Conservation (phyloP, 2,329 filamentous ascomycete species). For the Raffaelea arxii region DNA sequence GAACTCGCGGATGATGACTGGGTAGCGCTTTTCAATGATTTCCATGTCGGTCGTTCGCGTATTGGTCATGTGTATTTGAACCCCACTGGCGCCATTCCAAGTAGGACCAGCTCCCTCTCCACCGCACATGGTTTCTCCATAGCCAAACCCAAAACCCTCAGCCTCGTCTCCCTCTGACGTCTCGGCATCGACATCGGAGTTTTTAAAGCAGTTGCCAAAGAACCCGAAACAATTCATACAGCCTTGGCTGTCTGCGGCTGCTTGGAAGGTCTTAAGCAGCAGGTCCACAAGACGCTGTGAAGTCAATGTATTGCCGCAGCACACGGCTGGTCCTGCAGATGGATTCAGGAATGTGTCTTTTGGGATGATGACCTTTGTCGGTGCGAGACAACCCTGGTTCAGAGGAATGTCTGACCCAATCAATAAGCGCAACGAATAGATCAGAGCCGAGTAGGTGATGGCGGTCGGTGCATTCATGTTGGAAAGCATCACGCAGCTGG, state of each 20-base stretch:
- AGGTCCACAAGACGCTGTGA: constrained; percentile 22
- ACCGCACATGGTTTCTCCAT: constrained; percentile 21
- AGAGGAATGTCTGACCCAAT: constrained; percentile 25
- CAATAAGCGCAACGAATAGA: constrained; percentile 26
- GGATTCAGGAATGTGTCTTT: constrained; percentile 44
- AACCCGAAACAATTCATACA: constrained; percentile 16
- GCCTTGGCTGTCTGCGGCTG: constrained; percentile 16
- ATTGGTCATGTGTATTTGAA: constrained; percentile 18
- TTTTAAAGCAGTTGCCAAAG: too few species aligned
- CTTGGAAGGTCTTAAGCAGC: constrained; percentile 20
- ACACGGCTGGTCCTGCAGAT: constrained; percentile 12
- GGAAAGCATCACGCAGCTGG: constrained; percentile 19
- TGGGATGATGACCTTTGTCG: constrained; percentile 66
- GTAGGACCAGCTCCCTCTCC: constrained; percentile 21
- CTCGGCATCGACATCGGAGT: too few species aligned
- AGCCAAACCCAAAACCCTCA: constrained; percentile 15
- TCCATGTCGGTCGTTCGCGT: constrained; percentile 21
- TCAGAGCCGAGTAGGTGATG: constrained; percentile 18
- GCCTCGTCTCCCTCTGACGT: constrained; percentile 12
- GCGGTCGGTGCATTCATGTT: constrained; percentile 9
- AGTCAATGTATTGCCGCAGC: constrained; percentile 30
- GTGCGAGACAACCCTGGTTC: constrained; percentile 66
- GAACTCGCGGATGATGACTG: constrained; percentile 20
- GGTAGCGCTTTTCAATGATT: constrained; percentile 23
- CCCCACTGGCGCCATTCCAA: constrained; percentile 18